Conservation (phyloP, 2,329 filamentous ascomycete species). For the Neurospora crassa region DNA sequence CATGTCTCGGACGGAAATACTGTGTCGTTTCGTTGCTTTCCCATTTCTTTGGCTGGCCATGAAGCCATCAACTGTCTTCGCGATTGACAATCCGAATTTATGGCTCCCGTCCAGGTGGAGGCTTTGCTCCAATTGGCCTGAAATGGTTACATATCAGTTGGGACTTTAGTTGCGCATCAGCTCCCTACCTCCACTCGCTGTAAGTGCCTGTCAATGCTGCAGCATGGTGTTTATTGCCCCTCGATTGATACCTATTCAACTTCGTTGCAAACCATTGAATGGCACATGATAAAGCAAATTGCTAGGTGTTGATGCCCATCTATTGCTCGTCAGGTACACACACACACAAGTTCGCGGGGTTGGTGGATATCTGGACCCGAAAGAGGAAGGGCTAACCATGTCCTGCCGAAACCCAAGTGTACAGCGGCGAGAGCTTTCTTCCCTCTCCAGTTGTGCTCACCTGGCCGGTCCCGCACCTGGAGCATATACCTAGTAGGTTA, state of each 20-base stretch:
- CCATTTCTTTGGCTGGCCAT: not conserved
- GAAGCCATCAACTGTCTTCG: not conserved
- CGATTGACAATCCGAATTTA: not conserved
- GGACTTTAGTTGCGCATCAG: not conserved
- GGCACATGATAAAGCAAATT: not conserved
- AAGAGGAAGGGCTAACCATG: not conserved
- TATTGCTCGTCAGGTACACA: not conserved
- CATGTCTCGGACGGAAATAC: not conserved
- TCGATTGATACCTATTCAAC: not conserved
- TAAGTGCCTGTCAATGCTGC: not conserved
- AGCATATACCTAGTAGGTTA: not conserved
- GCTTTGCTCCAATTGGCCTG: not conserved
- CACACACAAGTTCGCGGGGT: not conserved
- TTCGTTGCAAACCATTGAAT: not conserved
- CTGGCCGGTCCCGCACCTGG: not conserved
- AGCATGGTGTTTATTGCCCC: not conserved
- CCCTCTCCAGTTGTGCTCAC: not conserved
- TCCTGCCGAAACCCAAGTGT: not conserved
- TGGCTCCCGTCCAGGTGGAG: not conserved
- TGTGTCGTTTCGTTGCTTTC: not conserved
- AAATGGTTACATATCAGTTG: not conserved
- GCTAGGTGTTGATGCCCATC: not conserved
- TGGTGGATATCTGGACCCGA: not conserved
- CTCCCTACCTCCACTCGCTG: not conserved
- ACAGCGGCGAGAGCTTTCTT: not conserved